A percentile compares a stretch with the other conserved stretches of the same genome.
Evolutionary conservation across 2,329 filamentous ascomycete species (phyloP).

Genomic region (Aspergillus fumigatus): DNA sequence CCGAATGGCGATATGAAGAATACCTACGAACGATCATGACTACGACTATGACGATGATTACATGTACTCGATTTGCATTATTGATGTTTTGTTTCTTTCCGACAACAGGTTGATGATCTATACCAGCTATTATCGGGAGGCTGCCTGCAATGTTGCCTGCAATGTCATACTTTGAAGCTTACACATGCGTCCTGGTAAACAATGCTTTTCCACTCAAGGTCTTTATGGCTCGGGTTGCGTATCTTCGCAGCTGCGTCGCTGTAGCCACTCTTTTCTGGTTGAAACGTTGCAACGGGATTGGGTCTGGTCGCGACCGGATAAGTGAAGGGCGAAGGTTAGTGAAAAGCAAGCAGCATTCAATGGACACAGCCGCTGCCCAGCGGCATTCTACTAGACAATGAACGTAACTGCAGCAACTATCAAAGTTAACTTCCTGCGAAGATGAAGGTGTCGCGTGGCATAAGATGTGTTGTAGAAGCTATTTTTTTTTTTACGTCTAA

Average conservation of each 20-base stretch:
- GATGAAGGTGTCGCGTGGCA: not conserved
- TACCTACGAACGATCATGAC: constrained; percentile 12
- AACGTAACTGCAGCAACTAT: not conserved
- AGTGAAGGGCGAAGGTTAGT: too few relatives aligned
- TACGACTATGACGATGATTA: constrained; percentile 21
- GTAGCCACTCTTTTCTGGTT: too few relatives aligned
- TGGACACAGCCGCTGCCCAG: not conserved
- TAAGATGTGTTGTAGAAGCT: not conserved
- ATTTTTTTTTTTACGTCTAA: not conserved
- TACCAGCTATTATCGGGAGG: constrained; percentile 12
- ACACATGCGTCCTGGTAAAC: not conserved
- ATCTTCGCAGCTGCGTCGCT: too few relatives aligned
- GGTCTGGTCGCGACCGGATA: too few relatives aligned
- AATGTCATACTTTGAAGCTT: constrained; percentile 2
- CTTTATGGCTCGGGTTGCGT: not conserved
- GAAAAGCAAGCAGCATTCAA: too few relatives aligned
- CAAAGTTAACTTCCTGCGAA: not conserved
- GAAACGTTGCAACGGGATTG: too few relatives aligned
- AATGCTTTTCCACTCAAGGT: not conserved
- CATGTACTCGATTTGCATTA: not conserved
- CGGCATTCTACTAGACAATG: not conserved
- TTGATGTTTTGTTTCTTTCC: constrained; percentile 1
- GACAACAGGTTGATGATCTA: constrained; percentile 1
- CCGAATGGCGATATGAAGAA: not conserved
- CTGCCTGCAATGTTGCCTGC: constrained; percentile 15